phyloP scores from a whole-genome alignment of 1,139 yeast species.

The Kodamaea fungicola region DNA sequence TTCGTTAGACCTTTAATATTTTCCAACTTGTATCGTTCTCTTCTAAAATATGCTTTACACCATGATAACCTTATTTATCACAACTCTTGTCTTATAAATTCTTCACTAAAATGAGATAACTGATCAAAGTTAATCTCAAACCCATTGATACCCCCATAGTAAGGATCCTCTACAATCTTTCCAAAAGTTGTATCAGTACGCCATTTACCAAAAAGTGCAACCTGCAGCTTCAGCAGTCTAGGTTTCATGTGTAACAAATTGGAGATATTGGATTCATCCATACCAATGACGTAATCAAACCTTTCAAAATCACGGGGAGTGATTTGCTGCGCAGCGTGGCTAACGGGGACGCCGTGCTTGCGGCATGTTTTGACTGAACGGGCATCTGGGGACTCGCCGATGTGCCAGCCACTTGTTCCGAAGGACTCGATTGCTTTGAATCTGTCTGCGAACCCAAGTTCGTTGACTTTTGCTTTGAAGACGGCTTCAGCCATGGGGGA shows the following conservation, averaged over 20 bases:
- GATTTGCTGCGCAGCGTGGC: constrained; percentile 76
- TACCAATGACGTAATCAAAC: constrained; percentile 82
- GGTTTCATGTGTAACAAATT: constrained; percentile 64
- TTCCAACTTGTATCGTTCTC: no score
- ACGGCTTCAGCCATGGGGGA: constrained; percentile 99
- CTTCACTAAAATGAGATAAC: constrained; percentile 66
- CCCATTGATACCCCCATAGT: constrained; percentile 82
- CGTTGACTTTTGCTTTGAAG: constrained; percentile 61
- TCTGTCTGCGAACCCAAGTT: constrained; percentile 35
- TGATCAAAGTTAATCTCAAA: constrained; percentile 79
- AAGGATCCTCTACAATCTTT: constrained; percentile 79
- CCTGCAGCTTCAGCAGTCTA: constrained; percentile 43
- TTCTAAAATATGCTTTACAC: no score
- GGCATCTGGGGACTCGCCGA: constrained; percentile 77
- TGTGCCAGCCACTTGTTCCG: constrained; percentile 84
- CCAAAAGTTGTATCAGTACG: constrained; percentile 47
- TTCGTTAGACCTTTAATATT: no score
- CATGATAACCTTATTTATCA: neutral
- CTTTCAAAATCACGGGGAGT: constrained; percentile 51
- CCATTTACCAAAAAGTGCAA: constrained; percentile 77
- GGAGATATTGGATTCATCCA: constrained; percentile 70
- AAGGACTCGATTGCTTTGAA: constrained; percentile 71
- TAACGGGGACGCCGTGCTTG: constrained; percentile 68
- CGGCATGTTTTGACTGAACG: constrained; percentile 69
- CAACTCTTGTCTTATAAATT: constrained; percentile 44